Conservation (phyloP, 1,284 basidiomycete species). For the Ceratobasidium sp. region DNA sequence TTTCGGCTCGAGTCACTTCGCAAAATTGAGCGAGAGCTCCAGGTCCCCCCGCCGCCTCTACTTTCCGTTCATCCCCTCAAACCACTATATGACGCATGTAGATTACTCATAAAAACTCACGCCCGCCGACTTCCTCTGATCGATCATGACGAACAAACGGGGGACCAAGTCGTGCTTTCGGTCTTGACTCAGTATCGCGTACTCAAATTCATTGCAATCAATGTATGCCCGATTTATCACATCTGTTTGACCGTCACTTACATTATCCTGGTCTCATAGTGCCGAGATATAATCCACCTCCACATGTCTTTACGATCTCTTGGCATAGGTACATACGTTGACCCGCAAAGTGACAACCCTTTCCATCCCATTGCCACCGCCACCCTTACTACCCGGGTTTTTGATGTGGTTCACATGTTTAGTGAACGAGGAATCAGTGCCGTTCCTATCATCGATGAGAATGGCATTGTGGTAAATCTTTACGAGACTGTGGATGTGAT, state of each 20-base stretch:
- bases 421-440: slow-evolving; percentile 95
- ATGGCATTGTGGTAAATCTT: slow-evolving; percentile 93
- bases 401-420: slow-evolving; percentile 99
- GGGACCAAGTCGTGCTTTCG: slow-evolving; percentile 93
- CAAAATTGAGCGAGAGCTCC: slow-evolving; percentile 93
- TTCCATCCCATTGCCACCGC: slow-evolving; percentile 94
- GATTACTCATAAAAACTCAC: slow-evolving; percentile 92
- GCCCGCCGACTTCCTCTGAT: slow-evolving; percentile 93
- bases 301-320: slow-evolving; percentile 84
- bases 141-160: slow-evolving; percentile 92
- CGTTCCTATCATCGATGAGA: slow-evolving; percentile 93
- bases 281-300: slow-evolving; percentile 76
- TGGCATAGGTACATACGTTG: slow-evolving; percentile 93
- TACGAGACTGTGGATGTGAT: slow-evolving; percentile 99
- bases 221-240: slow-evolving; percentile 63
- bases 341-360: slow-evolving; percentile 62
- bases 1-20: slow-evolving; percentile 88
- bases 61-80: slow-evolving; percentile 88
- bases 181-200: slow-evolving; percentile 98
- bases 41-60: slow-evolving; percentile 91
- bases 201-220: slow-evolving; percentile 98
- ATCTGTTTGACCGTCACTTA: slow-evolving; percentile 22
- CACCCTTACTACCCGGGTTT: slow-evolving; percentile 91
- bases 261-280: slow-evolving; percentile 47
- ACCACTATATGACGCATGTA: slow-evolving; percentile 90